phyloP scores from a whole-genome alignment of 2,329 filamentous ascomycete species.

The Aphanoascus verrucosus region DNA sequence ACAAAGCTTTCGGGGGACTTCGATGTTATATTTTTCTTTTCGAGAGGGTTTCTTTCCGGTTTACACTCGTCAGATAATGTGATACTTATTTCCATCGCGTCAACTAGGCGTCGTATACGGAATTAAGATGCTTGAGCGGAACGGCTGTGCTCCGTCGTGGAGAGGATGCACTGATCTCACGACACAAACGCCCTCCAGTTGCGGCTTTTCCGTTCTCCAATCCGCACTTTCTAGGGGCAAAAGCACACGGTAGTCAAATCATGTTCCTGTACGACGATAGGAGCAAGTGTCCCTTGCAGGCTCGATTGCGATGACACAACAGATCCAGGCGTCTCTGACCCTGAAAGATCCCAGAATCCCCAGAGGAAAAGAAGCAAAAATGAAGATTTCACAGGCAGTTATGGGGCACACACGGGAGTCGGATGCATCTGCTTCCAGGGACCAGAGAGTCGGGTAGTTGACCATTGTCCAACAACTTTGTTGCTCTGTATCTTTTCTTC shows the following conservation, averaged over 20 bases:
- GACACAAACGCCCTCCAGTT: background rate
- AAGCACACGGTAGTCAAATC: background rate
- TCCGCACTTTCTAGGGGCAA: background rate
- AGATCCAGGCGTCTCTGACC: background rate
- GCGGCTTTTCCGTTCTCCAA: background rate
- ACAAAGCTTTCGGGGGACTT: background rate
- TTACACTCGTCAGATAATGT: background rate
- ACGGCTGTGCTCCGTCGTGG: background rate
- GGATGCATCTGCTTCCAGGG: background rate
- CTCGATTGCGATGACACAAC: background rate
- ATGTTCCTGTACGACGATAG: slow-evolving; percentile 1
- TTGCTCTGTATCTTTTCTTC: background rate
- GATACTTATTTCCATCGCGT: background rate
- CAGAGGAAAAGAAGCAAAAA: background rate
- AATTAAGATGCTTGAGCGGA: no score
- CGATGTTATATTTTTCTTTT: background rate
- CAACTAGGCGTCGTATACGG: background rate
- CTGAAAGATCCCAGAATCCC: background rate
- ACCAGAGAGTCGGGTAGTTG: background rate
- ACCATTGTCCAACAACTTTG: background rate
- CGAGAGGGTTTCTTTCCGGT: background rate
- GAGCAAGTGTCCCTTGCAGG: slow-evolving; percentile 4
- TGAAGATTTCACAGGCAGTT: background rate
- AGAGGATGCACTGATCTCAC: background rate
- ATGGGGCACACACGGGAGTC: background rate